Percentiles rank a stretch among this genome's conserved stretches.
These are phyloP conservation scores for Adansonia madagascariensis DNA, from an alignment of 441 rosid genomes.

Conservation along the genomic window DNA sequence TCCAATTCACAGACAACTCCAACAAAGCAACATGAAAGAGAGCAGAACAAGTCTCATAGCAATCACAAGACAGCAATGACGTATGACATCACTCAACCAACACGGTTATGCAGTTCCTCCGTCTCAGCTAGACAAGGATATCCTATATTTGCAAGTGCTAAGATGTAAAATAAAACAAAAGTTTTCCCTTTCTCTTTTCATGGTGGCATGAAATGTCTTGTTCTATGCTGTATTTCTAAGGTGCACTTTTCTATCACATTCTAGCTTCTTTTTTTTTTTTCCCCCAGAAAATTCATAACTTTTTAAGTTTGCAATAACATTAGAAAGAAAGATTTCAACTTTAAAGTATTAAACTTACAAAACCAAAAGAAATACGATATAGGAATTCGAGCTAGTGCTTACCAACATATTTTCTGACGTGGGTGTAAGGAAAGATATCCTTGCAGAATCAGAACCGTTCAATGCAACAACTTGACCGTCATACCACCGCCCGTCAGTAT, in stretches of 20 bases:
- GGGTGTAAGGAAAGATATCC: conserved; percentile 81
- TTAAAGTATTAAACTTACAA: neutral
- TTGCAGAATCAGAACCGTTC: conserved; percentile 58
- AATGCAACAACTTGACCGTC: conserved; percentile 70
- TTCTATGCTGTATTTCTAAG: neutral
- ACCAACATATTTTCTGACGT: conserved; percentile 90
- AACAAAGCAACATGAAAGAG: conserved; percentile 13
- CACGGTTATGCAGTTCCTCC: neutral
- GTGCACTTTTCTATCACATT: neutral
- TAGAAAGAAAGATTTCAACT: neutral
- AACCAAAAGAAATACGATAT: neutral
- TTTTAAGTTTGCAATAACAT: neutral
- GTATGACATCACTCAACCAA: neutral
- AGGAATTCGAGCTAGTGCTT: conserved; percentile 26
- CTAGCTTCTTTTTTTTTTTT: neutral
- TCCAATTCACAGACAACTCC: neutral
- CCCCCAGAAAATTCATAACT: neutral
- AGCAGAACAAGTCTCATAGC: neutral
- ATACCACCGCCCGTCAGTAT: conserved; percentile 90
- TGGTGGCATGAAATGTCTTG: neutral
- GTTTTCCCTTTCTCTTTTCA: neutral
- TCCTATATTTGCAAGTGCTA: neutral
- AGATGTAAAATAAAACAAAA: neutral
- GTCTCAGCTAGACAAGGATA: neutral
- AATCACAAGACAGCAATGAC: neutral